These are phyloP conservation scores for Orbilia blumenaviensis DNA, from an alignment of 2,329 filamentous ascomycete species.

Conservation along the genomic window DNA sequence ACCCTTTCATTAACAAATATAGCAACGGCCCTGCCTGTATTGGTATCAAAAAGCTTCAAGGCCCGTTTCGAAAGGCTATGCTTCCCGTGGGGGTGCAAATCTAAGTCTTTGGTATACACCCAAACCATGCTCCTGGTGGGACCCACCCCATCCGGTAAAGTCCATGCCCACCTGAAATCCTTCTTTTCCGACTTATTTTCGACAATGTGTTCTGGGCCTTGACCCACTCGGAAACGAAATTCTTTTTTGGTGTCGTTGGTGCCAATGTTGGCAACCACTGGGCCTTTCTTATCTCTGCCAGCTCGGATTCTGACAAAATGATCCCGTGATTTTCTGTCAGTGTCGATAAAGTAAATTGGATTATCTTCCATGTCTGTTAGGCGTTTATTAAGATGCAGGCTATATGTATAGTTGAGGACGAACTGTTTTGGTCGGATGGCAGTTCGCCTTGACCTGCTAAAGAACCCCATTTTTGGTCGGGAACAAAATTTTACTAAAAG, in stretches of 20 bases:
- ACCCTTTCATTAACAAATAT: slow-evolving; percentile 1
- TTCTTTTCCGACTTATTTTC: slow-evolving; percentile 13
- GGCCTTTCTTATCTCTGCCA: slow-evolving; percentile 3
- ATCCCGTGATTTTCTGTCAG: not conserved
- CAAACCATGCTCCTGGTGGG: slow-evolving; percentile 2
- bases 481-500: not conserved
- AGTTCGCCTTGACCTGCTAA: not conserved
- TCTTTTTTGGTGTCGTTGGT: not conserved
- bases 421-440: slow-evolving; percentile 2
- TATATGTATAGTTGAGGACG: slow-evolving; percentile 7
- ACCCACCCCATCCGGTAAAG: not conserved
- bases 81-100: slow-evolving; percentile 3
- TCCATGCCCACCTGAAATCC: slow-evolving; percentile 5
- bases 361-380: not conserved
- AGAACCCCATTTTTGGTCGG: not conserved
- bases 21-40: not conserved
- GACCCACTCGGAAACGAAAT: slow-evolving; percentile 10
- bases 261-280: not conserved
- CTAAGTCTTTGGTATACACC: not conserved
- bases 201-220: slow-evolving; percentile 12
- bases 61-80: not conserved
- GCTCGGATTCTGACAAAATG: slow-evolving; percentile 11
- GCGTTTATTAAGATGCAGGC: slow-evolving; percentile 4
- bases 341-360: slow-evolving; percentile 6
- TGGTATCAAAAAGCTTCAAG: slow-evolving; percentile 7